A percentile compares a stretch with the other conserved stretches of the same genome.
phyloP scores from a whole-genome alignment of 768 basidiomycete species.

The Inosperma sp. region DNA sequence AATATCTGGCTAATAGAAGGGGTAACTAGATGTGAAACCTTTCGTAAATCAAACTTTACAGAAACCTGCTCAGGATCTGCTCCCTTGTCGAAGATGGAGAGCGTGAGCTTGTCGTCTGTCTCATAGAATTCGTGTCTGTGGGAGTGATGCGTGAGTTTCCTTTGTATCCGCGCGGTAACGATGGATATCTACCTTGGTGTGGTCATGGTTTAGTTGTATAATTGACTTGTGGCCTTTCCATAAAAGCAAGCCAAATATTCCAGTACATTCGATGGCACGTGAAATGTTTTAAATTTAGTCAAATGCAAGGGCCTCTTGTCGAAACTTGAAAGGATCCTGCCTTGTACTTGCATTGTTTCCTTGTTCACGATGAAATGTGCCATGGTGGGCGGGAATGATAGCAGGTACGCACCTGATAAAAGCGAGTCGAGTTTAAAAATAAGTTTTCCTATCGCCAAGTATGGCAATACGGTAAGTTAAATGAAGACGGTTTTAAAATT shows the following conservation, averaged over 20 bases:
- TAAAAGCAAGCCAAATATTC: not conserved
- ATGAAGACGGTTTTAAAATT: no score
- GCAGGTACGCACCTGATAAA: no score
- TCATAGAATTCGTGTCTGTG: conserved; percentile 84
- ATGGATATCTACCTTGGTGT: conserved; percentile 31
- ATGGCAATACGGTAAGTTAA: no score
- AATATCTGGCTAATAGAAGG: conserved; percentile 7
- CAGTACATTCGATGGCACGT: conserved; percentile 32
- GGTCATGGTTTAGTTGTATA: conserved; percentile 31
- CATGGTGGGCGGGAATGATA: no score
- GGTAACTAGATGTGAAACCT: conserved; percentile 37
- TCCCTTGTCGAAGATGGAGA: conserved; percentile 77
- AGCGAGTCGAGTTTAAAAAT: no score
- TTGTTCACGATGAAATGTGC: no score
- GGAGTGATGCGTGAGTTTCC: not conserved
- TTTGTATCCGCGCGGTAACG: not conserved
- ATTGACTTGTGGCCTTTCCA: no score
- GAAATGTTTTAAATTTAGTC: conserved; percentile 12
- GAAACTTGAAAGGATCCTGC: not conserved
- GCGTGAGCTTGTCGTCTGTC: conserved; percentile 66
- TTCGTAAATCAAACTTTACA: conserved; percentile 59
- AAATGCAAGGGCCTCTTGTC: conserved; percentile 18
- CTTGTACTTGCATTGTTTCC: no score
- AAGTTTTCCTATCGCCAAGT: no score
- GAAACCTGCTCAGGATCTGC: conserved; percentile 61